phyloP scores from a whole-genome alignment of 192 early-diverging fungal genomes.

The Haplosporangium gracile region DNA sequence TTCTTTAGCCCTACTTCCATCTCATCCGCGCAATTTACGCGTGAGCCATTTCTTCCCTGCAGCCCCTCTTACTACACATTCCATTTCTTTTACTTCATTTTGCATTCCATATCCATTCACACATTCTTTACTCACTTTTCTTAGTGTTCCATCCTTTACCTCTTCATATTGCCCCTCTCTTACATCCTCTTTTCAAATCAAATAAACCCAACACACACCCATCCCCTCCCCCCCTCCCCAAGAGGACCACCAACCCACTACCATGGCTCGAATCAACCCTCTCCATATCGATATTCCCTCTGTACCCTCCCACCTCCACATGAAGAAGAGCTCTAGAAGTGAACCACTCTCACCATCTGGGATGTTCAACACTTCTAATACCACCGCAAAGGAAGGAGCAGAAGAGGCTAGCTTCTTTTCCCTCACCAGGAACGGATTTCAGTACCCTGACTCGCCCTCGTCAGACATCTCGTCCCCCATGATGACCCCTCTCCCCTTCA shows the following conservation, averaged over 20 bases:
- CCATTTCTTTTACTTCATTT: not conserved
- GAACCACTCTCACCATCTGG: not conserved
- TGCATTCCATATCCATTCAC: not conserved
- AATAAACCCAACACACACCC: not conserved
- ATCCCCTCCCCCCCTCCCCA: not conserved
- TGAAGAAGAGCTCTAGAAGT: not conserved
- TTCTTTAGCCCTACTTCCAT: not conserved
- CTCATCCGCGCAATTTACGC: not conserved
- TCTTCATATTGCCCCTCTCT: not conserved
- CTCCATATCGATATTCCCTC: conserved; percentile 12
- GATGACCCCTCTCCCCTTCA: conserved; percentile 33
- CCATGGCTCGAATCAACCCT: conserved; percentile 6
- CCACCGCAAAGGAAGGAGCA: not conserved
- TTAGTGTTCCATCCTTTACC: too few species aligned
- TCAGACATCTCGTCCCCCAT: conserved; percentile 11
- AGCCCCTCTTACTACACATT: not conserved
- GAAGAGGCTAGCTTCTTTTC: conserved; percentile 22
- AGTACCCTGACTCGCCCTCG: conserved; percentile 23
- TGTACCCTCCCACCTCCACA: not conserved
- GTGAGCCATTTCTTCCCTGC: not conserved
- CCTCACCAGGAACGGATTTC: conserved; percentile 17
- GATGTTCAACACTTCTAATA: not conserved
- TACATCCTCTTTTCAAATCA: not conserved
- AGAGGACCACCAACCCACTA: not conserved
- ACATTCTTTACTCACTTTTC: not conserved